Evolutionary conservation across 2,329 filamentous ascomycete genomes (phyloP), one percentile per base, ranked within the genome.

Genomic region (Daldinia sp.): DNA sequence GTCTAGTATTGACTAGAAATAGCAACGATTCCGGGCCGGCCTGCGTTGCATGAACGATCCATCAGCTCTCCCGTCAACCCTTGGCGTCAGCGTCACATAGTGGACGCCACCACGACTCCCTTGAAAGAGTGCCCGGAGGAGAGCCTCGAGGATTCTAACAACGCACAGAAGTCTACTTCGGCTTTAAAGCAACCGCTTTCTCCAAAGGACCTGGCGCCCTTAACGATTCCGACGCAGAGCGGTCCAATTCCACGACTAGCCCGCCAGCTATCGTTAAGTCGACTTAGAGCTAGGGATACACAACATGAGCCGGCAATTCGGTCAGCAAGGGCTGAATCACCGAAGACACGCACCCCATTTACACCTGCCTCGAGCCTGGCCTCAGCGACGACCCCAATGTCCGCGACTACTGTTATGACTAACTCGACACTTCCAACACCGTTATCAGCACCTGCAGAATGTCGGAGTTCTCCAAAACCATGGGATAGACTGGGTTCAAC

Each of bases 11-110:
- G 57, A 79, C 74, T n/a, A 55, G 51, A 42, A 50, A 2, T 71
- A 91, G 89, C 90, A 69, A 91, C 90, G 30, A 90, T 92, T 72
- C 90, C 90, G 37, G 89, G 89, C 44, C 85, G 88, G 6, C 89
- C 88, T 62, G 83, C 89, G 37, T 78, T 90, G 28, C 88, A 91
- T 72, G 89, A 91, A 79, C 85, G 89, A 63, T 90, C 89, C 41
- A 86, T 84, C 64, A 90, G 88, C 76, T 87, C 87, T n/a, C 88
- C 89, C 1, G 85, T 85, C 7, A 80, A 82, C 68, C 83, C 80
- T 59, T 83, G 83, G 80, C 83, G 82, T 71, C 82, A 83, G 55
- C 81, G 85, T 63, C 78, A 81, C 42, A 77, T 83, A 30, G 79
- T 76, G 26, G 80, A 82, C 61, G 15, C 13, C 35, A 78, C 77